Percentiles rank a stretch among this genome's conserved stretches.
Conservation (phyloP, 2,329 filamentous ascomycete species). For the Trichoderma sp. region DNA sequence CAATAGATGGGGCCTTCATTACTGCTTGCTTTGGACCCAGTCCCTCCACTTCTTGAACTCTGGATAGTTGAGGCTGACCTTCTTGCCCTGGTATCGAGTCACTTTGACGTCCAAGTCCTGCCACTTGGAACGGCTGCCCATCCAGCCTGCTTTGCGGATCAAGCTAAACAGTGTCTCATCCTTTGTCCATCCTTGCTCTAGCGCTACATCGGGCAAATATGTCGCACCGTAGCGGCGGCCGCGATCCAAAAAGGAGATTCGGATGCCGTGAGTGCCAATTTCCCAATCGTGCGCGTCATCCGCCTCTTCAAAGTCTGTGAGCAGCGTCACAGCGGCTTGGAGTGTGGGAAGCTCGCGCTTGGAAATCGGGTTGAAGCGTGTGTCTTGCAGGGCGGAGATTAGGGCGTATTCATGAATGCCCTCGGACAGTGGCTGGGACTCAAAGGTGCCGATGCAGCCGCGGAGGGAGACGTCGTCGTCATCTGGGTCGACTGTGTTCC, state of each 20-base stretch:
- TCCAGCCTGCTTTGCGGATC: conserved; percentile 94
- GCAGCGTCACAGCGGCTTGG: conserved; percentile 71
- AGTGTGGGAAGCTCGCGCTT: conserved; percentile 54
- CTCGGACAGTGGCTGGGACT: conserved; percentile 66
- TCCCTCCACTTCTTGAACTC: conserved; percentile 79
- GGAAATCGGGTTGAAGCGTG: conserved; percentile 57
- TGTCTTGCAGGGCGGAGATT: conserved; percentile 68
- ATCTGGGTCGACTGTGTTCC: conserved; percentile 64
- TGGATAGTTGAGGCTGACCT: conserved; percentile 64
- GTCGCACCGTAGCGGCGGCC: conserved; percentile 76
- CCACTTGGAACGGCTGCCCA: conserved; percentile 76
- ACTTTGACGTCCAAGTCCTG: conserved; percentile 73
- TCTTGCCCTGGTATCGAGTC: conserved; percentile 83
- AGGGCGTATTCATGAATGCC: conserved; percentile 79
- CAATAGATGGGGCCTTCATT: background rate
- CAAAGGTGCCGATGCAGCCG: conserved; percentile 96
- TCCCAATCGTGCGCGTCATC: conserved; percentile 77
- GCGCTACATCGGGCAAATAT: conserved; percentile 87
- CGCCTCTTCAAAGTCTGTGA: conserved; percentile 80
- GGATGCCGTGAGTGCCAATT: conserved; percentile 79
- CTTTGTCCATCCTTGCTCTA: conserved; percentile 92
- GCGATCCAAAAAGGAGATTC: conserved; percentile 77
- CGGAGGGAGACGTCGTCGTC: conserved; percentile 59
- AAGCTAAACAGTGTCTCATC: conserved; percentile 87
- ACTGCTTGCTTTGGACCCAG: conserved; percentile 53